A percentile compares a stretch with the other conserved stretches of the same genome.
These are phyloP conservation scores for Trametes elegans DNA, from an alignment of 768 basidiomycete genomes.

Conservation along the genomic window DNA sequence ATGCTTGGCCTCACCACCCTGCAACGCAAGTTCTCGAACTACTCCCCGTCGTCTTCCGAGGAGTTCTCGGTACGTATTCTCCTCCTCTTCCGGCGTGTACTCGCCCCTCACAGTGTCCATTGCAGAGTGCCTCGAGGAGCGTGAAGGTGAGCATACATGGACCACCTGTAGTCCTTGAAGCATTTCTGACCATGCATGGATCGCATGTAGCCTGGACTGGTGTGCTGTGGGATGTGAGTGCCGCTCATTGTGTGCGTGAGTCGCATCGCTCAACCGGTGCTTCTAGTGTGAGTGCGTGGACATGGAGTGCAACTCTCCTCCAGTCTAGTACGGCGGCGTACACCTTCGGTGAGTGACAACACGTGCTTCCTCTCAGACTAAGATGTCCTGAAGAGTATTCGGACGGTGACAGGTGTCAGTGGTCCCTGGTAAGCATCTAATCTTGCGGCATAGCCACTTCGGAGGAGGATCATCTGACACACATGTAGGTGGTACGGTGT, in stretches of 20 bases:
- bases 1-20: constrained; percentile 46
- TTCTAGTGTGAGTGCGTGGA: constrained; percentile 50
- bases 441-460: too few relatives aligned
- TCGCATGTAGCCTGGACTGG: constrained; percentile 40
- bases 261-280: too few relatives aligned
- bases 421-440: constrained; percentile 43
- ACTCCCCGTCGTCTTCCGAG: constrained; percentile 46
- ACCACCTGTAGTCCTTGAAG: not conserved
- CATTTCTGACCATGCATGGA: not conserved
- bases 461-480: too few relatives aligned
- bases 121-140: constrained; percentile 44
- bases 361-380: too few relatives aligned
- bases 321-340: constrained; percentile 53
- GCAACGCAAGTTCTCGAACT: constrained; percentile 45
- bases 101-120: not conserved
- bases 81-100: not conserved
- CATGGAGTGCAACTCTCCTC: constrained; percentile 56
- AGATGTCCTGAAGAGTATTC: too few relatives aligned
- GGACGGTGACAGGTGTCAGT: constrained; percentile 44
- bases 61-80: constrained; percentile 41
- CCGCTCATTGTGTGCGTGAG: too few relatives aligned
- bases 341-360: constrained; percentile 41
- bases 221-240: constrained; percentile 48
- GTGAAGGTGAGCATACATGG: constrained; percentile 33
- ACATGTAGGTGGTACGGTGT: constrained; percentile 47